A percentile compares a stretch with the other conserved stretches of the same genome.
Conservation (phyloP, 495 filamentous ascomycete species). For the Neurospora sp. region DNA sequence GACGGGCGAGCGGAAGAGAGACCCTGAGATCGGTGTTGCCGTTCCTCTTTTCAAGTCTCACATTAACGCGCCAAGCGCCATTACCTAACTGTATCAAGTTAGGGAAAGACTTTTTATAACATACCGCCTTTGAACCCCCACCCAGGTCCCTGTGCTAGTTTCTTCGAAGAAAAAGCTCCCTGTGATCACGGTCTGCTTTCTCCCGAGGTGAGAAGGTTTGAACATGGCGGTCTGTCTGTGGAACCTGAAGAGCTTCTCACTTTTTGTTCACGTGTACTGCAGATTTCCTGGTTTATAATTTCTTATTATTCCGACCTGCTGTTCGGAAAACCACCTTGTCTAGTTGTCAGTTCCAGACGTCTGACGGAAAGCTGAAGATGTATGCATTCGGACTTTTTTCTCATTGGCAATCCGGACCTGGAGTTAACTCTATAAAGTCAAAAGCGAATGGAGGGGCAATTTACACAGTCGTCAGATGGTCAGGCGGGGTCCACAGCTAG, state of each 20-base stretch:
- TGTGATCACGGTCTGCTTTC: not conserved
- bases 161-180: not conserved
- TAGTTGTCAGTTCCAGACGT: not conserved
- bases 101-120: not conserved
- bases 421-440: not conserved
- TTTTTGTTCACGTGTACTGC: not conserved
- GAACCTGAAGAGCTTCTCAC: not conserved
- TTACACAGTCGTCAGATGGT: not conserved
- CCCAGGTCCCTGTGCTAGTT: not conserved
- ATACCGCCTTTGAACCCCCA: not conserved
- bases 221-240: not conserved
- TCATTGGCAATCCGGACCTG: not conserved
- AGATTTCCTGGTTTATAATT: not conserved
- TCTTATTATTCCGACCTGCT: not conserved
- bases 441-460: not conserved
- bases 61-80: not conserved
- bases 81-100: not conserved
- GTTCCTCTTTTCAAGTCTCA: not conserved
- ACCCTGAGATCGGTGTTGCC: not conserved
- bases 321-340: not conserved
- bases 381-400: not conserved
- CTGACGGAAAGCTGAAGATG: not conserved
- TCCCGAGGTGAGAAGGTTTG: not conserved
- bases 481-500: not conserved
- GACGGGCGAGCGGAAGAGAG: not conserved